Conservation (phyloP, 441 rosid species). For the Populus hybrid region DNA sequence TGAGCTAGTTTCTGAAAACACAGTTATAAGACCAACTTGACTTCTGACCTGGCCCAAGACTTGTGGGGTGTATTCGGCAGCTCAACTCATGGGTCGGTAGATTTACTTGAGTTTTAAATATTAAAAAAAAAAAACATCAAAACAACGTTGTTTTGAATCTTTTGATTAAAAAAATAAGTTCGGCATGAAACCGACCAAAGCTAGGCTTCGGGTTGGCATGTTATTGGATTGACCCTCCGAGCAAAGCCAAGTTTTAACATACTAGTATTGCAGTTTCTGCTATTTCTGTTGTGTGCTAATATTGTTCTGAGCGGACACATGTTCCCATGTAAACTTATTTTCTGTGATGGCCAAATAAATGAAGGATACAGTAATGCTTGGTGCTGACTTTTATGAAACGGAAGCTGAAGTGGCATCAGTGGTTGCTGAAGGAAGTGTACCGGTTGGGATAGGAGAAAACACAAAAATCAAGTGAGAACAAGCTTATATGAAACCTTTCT, state of each 20-base stretch:
- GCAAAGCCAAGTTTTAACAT: background rate
- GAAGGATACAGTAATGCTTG: constrained; percentile 94
- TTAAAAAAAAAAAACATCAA: background rate
- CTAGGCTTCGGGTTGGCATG: background rate
- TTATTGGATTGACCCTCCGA: background rate
- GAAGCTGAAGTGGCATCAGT: constrained; percentile 62
- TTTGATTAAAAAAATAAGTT: too few species aligned
- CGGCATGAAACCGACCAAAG: background rate
- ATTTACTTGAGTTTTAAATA: background rate
- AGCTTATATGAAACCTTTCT: background rate
- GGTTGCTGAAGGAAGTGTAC: constrained; percentile 57
- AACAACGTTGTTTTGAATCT: background rate
- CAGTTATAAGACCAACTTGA: background rate
- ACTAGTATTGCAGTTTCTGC: background rate
- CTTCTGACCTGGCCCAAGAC: background rate
- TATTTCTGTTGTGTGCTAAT: background rate
- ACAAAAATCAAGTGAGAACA: constrained; percentile 62
- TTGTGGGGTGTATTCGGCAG: background rate
- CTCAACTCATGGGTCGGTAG: background rate
- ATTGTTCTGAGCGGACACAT: background rate
- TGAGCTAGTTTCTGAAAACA: background rate
- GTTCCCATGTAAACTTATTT: background rate
- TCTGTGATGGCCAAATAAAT: background rate
- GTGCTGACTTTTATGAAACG: constrained; percentile 89
- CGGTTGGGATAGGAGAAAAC: background rate